Percentiles rank a stretch among this genome's conserved stretches.
Evolutionary conservation across 176 grass and related monocot genomes (phyloP).

Genomic region (Aegilops tauschii): DNA sequence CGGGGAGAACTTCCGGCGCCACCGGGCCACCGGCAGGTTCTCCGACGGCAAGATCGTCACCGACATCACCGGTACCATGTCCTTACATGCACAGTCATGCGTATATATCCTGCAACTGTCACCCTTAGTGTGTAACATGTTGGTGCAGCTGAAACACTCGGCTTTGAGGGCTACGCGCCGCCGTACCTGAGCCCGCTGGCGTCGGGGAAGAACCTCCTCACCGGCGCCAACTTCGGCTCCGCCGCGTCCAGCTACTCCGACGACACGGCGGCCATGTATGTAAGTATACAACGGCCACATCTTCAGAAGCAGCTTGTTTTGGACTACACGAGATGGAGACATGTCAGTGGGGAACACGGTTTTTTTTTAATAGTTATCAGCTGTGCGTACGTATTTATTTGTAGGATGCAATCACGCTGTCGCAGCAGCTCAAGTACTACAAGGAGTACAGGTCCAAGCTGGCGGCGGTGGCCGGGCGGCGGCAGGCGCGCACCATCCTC

Average conservation of each 20-base stretch:
- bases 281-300: constrained; percentile 29
- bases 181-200: constrained; percentile 71
- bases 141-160: constrained; percentile 50
- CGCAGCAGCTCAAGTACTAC: constrained; percentile 69
- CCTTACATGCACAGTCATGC: not conserved
- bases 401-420: constrained; percentile 70
- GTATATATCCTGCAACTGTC: not conserved
- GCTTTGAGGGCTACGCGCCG: constrained; percentile 53
- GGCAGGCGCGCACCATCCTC: constrained; percentile 41
- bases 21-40: constrained; percentile 61
- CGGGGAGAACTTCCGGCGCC: constrained; percentile 55
- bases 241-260: constrained; percentile 73
- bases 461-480: constrained; percentile 36
- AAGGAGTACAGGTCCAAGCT: constrained; percentile 75
- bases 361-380: not conserved
- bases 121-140: no score
- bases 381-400: not conserved
- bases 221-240: constrained; percentile 76
- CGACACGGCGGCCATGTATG: constrained; percentile 65
- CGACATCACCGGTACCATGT: constrained; percentile 57
- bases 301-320: not conserved
- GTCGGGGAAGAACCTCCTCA: constrained; percentile 71
- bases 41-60: constrained; percentile 81
- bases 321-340: not conserved
- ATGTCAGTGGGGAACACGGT: no score